phyloP scores from a whole-genome alignment of 2,329 filamentous ascomycete genomes.

The Scytalidium sp. region DNA sequence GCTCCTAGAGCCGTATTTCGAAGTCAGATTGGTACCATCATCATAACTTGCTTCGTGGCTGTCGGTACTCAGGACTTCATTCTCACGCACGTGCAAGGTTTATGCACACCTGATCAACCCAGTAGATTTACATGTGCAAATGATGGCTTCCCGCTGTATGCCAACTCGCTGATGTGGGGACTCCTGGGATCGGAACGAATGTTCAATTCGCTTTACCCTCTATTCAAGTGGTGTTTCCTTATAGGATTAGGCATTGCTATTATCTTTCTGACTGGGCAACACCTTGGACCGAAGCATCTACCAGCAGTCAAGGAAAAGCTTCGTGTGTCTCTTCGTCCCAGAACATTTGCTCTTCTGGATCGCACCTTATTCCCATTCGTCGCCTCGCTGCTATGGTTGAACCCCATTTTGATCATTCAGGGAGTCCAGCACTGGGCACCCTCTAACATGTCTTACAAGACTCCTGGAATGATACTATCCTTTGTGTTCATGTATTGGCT shows the following conservation, averaged over 20 bases:
- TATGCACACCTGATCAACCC: constrained; percentile 14
- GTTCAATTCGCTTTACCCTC: constrained; percentile 39
- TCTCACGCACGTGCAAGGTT: constrained; percentile 32
- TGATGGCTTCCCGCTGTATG: constrained; percentile 28
- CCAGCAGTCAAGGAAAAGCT: constrained; percentile 31
- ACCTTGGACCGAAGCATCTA: constrained; percentile 32
- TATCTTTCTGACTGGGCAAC: constrained; percentile 30
- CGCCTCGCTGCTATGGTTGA: constrained; percentile 37
- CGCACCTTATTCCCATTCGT: constrained; percentile 35
- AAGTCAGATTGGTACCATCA: constrained; percentile 40
- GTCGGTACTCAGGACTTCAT: constrained; percentile 38
- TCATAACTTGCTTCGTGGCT: constrained; percentile 38
- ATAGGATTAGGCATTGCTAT: constrained; percentile 35
- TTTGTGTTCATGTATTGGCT: constrained; percentile 43
- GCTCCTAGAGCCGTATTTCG: constrained; percentile 38
- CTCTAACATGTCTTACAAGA: constrained; percentile 40
- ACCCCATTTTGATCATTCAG: constrained; percentile 38
- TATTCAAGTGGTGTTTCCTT: constrained; percentile 43
- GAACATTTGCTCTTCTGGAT: constrained; percentile 32
- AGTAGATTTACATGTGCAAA: constrained; percentile 17
- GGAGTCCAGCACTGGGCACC: constrained; percentile 42
- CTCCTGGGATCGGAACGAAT: constrained; percentile 33
- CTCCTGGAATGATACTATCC: constrained; percentile 37
- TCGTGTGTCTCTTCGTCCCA: constrained; percentile 24
- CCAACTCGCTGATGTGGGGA: constrained; percentile 34